Evolutionary conservation across 371 early-diverging fungal species (phyloP).

Genomic region (Fennellomyces sp.): DNA sequence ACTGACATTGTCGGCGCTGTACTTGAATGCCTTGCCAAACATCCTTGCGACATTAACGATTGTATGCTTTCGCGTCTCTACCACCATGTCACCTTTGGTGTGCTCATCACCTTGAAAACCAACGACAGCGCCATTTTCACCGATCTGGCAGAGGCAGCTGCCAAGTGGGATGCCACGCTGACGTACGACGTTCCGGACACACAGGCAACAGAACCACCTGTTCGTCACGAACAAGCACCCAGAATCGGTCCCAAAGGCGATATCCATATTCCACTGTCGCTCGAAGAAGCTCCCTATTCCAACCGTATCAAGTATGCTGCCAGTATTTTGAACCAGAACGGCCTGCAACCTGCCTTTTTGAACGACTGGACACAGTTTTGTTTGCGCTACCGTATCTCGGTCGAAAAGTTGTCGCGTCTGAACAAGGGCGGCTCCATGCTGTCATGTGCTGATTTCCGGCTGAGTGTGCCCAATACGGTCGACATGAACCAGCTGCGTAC

Average conservation of each 20-base stretch:
- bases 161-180: constrained; percentile 81
- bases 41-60: constrained; percentile 75
- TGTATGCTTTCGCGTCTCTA: constrained; percentile 85
- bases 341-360: constrained; percentile 71
- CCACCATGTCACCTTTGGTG: constrained; percentile 88
- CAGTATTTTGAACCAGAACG: constrained; percentile 80
- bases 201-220: constrained; percentile 59
- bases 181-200: constrained; percentile 81
- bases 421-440: constrained; percentile 60
- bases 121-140: constrained; percentile 76
- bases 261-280: constrained; percentile 50
- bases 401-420: constrained; percentile 79
- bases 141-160: constrained; percentile 74
- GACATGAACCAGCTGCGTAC: constrained; percentile 66
- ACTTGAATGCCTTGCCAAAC: constrained; percentile 70
- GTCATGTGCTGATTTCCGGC: constrained; percentile 76
- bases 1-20: constrained; percentile 88
- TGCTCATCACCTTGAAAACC: constrained; percentile 70
- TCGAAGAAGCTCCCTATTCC: constrained; percentile 86
- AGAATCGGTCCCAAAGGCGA: constrained; percentile 37
- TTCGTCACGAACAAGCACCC: constrained; percentile 24
- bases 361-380: constrained; percentile 76
- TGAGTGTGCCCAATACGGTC: constrained; percentile 73
- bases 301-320: constrained; percentile 81
- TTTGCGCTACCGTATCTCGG: constrained; percentile 71